phyloP scores from a whole-genome alignment of 2,329 filamentous ascomycete species.

The Xylaria sp. region DNA sequence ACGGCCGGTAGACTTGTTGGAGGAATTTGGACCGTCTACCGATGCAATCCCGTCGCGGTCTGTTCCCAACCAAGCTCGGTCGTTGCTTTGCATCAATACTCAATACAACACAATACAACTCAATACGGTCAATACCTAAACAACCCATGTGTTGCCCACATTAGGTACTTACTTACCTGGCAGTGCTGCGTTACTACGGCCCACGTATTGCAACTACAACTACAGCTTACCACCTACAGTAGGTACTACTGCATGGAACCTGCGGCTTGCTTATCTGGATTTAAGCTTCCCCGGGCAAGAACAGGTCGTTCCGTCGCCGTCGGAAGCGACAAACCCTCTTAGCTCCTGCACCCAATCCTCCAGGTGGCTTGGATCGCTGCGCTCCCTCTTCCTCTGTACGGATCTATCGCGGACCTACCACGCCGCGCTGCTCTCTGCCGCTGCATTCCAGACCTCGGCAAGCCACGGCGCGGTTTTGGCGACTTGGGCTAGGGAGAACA shows the following conservation, averaged over 20 bases:
- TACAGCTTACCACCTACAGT: neutral
- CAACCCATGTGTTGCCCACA: too few relatives aligned
- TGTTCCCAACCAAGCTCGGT: neutral
- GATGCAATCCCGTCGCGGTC: conserved; percentile 7
- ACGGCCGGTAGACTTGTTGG: too few relatives aligned
- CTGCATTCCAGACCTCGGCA: neutral
- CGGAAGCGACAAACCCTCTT: conserved; percentile 10
- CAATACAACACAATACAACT: too few relatives aligned
- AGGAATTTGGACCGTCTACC: neutral
- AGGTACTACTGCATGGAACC: neutral
- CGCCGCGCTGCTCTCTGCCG: neutral
- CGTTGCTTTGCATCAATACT: too few relatives aligned
- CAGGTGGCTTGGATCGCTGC: neutral
- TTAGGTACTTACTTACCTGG: too few relatives aligned
- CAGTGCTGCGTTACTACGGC: neutral
- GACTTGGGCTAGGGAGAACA: neutral
- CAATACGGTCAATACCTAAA: too few relatives aligned
- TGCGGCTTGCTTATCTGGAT: conserved; percentile 8
- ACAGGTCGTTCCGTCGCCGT: neutral
- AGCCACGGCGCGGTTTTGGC: neutral
- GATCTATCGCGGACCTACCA: neutral
- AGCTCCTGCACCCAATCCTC: neutral
- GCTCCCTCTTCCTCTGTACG: conserved; percentile 5
- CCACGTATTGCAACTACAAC: neutral
- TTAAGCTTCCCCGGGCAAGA: conserved; percentile 1